Base-by-base conservation (phyloP, 345 rosid genomes). In the Turnera subulata region DNA sequence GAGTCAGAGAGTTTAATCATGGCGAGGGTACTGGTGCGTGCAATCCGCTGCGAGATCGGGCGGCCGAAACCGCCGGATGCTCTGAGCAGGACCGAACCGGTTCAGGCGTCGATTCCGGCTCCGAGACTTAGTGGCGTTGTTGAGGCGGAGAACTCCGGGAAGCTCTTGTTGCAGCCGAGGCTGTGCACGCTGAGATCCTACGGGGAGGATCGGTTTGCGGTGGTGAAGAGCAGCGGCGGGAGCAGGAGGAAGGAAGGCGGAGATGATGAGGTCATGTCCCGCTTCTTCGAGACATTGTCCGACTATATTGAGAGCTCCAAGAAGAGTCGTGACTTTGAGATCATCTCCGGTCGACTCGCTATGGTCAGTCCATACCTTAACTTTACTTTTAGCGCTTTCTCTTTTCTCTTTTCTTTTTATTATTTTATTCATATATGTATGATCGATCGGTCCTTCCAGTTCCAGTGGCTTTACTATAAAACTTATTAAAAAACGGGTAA, bases 281-380 rank as follows among this genome's bases (percentile, higher is more conserved):
- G 87, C 43, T 89, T 89, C 63, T 89, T 89, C 21, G 93, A 83
- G 66, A 80, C 78, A 0, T 68, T 89, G 51, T 86, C 94, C 35
- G 91, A 86, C 62, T 92, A 92, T 65, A 83, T 92, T 0, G 98
- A 92, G 63, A 92, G 95, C 73, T 78, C 91, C 17, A 83, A 78
- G 79, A 86, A 86, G 72, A 92, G 95, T 59, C 96, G 75, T 0
- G 93, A 92, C 51, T 82, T 92, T 13, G 98, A 92, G 79, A 92
- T 86, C 55, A 80, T 92, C 68, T 84, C 93, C 0, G 98, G 98
- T 15, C 77, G 98, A 37, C 81, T 92, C 17, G 96, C 96, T 16
- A 92, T 92, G 96, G 96, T 86, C 22, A 23, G 63, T 46, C 20
- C 22, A 12, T 25, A 6, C 6, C n/a, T n/a, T n/a, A n/a, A n/a